A percentile compares a stretch with the other conserved stretches of the same genome.
These are phyloP conservation scores for Sabuloglossum arenarium DNA, from an alignment of 495 filamentous ascomycete species.

Conservation along the genomic window DNA sequence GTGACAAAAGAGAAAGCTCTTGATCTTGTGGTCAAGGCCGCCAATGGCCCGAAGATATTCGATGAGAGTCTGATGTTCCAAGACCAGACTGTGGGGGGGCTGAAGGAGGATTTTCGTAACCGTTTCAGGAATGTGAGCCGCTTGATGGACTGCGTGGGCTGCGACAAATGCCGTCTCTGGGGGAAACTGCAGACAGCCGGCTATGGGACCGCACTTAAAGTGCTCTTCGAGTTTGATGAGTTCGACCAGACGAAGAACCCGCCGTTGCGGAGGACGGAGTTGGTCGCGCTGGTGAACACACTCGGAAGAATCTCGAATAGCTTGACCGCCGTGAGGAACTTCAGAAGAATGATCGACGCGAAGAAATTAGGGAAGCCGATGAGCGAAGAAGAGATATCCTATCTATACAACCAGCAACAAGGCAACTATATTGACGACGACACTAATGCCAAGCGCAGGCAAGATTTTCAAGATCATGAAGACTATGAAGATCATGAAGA, in stretches of 20 bases:
- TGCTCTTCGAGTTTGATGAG: constrained; percentile 87
- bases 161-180: constrained; percentile 96
- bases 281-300: constrained; percentile 89
- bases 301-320: constrained; percentile 68
- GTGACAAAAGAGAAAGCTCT: constrained; percentile 62
- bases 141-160: constrained; percentile 96
- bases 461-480: constrained; percentile 8
- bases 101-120: constrained; percentile 95
- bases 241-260: constrained; percentile 47
- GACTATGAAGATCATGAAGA: background rate
- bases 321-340: constrained; percentile 49
- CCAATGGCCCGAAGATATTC: constrained; percentile 57
- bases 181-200: constrained; percentile 93
- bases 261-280: constrained; percentile 62
- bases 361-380: constrained; percentile 18
- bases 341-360: constrained; percentile 46
- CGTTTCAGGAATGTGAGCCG: constrained; percentile 91
- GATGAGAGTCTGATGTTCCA: constrained; percentile 91
- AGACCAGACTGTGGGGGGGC: constrained; percentile 38
- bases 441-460: constrained; percentile 20
- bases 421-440: constrained; percentile 17
- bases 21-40: constrained; percentile 41
- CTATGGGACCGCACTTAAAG: constrained; percentile 86
- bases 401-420: constrained; percentile 18
- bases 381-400: constrained; percentile 10